Conservation (phyloP, 2,329 filamentous ascomycete genomes). For the Aspergillus fructus region DNA sequence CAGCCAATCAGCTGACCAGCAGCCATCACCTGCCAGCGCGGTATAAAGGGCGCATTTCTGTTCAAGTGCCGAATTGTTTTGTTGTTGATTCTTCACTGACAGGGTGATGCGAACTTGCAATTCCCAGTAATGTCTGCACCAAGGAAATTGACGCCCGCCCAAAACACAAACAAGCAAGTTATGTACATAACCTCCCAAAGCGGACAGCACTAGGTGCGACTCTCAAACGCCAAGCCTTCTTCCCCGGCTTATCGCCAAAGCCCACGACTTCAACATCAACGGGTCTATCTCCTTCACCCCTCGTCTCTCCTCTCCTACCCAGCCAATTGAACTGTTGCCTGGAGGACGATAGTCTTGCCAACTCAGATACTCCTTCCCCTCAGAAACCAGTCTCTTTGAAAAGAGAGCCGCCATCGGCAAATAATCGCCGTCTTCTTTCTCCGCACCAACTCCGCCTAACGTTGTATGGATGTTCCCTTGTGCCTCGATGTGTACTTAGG, state of each 20-base stretch:
- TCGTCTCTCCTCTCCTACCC: neutral
- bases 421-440: neutral
- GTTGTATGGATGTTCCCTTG: neutral
- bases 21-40: neutral
- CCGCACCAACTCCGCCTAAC: neutral
- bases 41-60: neutral
- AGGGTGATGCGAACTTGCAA: neutral
- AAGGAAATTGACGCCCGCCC: neutral
- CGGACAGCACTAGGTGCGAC: neutral
- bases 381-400: neutral
- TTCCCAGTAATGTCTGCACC: neutral
- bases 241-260: conserved; percentile 16
- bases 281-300: neutral
- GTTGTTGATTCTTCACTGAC: neutral
- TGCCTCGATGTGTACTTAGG: neutral
- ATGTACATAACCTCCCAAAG: neutral
- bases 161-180: neutral
- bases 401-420: neutral
- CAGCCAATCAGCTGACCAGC: conserved; percentile 14
- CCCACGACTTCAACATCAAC: conserved; percentile 10
- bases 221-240: conserved; percentile 12
- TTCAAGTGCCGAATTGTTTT: neutral
- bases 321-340: neutral
- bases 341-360: neutral
- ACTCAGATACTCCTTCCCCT: neutral